Evolutionary conservation across 495 filamentous ascomycete genomes (phyloP), one percentile per base, ranked within the genome.

Genomic region (Rostrohypoxylon terebratum): DNA sequence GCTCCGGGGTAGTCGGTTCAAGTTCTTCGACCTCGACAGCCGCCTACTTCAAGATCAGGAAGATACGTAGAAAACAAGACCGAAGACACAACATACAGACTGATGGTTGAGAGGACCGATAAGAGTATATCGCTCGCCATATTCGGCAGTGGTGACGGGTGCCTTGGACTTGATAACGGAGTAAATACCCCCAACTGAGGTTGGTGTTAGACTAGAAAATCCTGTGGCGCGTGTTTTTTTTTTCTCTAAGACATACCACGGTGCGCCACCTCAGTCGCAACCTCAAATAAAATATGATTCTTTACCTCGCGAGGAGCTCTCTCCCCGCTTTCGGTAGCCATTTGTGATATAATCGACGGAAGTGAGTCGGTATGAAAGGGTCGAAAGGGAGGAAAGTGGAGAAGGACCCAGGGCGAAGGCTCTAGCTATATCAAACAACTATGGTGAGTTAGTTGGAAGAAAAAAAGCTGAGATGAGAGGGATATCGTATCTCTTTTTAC

Each of bases 151-250:
- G 28, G 96, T 99, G 54, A 99, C 95, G 8, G 96, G 94, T 18
- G 96, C 95, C 81, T 99, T 99, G 59, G 96, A 99, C 83, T 99
- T 99, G 78, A 99, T 89, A 59, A 99, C 96, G 13, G 95, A 98
- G 84, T 99, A 99, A 82, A 99, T 99, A 69, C 96, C 96, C 77
- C 96, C 96, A 63, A 99, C 96, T 95, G 66, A 38, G 59, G n/a
- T 34, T 21, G 16, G 36, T 13, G 28, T 69, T 53, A 44, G 72
- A 71, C 59, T 54, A 13, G 36, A 34, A 31, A 34, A 47, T 45
- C 62, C 31, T 55, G 25, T 14, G 44, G 40, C 31, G 21, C 45
- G 33, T 20, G 11, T 38, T 38, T 38, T 38, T 38, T 10, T 34
- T 34, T 50, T 63, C 61, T 53, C 36, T 54, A 66, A 50, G 57